These are phyloP conservation scores for Spatholobus suberectus DNA, from an alignment of 306 rosid species.

Conservation along the genomic window DNA sequence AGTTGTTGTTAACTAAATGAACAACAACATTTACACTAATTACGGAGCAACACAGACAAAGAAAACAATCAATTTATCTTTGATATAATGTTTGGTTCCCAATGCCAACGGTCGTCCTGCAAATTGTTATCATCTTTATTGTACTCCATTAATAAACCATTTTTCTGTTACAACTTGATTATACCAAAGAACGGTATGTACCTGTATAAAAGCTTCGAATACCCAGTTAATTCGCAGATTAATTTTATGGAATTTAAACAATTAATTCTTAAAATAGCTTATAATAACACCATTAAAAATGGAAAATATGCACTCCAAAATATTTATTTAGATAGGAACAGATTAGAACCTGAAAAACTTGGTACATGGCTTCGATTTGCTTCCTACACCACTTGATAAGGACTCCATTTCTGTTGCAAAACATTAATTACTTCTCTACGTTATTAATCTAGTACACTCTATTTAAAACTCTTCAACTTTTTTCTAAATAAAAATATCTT, in stretches of 20 bases:
- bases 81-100: slow-evolving; percentile 39
- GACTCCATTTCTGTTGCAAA: slow-evolving; percentile 97
- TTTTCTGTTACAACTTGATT: slow-evolving; percentile 52
- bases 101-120: slow-evolving; percentile 18
- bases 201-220: slow-evolving; percentile 69
- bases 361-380: slow-evolving; percentile 99
- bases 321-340: slow-evolving; percentile 66
- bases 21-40: not conserved
- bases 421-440: slow-evolving; percentile 68
- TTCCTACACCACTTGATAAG: slow-evolving; percentile 94
- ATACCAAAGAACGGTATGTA: slow-evolving; percentile 52
- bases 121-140: slow-evolving; percentile 50
- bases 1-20: slow-evolving; percentile 19
- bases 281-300: slow-evolving; percentile 27
- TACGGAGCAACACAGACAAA: slow-evolving; percentile 8
- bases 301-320: slow-evolving; percentile 42
- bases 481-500: too few species aligned
- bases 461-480: slow-evolving; percentile 8
- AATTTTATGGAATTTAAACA: slow-evolving; percentile 41
- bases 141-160: slow-evolving; percentile 41
- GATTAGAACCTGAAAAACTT: slow-evolving; percentile 99
- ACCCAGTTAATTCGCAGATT: slow-evolving; percentile 55
- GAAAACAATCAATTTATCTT: slow-evolving; percentile 45
- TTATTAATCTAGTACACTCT: slow-evolving; percentile 58
- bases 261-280: slow-evolving; percentile 48